Evolutionary conservation across 2,329 filamentous ascomycete genomes (phyloP), one percentile per base, ranked within the genome.

Genomic region (Rasamsonia emersonii): DNA sequence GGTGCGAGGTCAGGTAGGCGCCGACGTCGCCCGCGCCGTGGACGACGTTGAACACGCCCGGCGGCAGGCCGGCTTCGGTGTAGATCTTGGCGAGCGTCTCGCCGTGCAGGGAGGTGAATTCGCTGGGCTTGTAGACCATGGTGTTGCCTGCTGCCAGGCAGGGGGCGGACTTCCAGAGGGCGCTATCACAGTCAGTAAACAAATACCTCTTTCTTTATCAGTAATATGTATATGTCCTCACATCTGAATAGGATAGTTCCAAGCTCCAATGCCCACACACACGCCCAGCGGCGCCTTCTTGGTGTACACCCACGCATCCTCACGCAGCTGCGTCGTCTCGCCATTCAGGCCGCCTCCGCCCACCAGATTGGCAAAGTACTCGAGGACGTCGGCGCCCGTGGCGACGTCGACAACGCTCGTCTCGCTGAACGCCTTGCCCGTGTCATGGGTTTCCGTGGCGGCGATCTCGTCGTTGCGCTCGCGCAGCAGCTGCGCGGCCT

Each of bases 171-270:
- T 93, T 93, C 85, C 85, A 93, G 2, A 93, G 68, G 6, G 85
- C 85, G 44, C 61, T 65, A 28, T n/a, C 9, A 24, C 2, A 36
- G 18, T 18, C 16, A 24, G 11, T 18, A n/a, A 11, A 14, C 19
- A 17, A 24, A 46, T 21, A 44, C 36, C 14, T 20, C 9, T 10
- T 16, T 21, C 9, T 13, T 18, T 15, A 20, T 19, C 6, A 17
- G 1, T 5, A 14, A 13, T 11, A 11, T 8, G 23, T 18, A 33
- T 13, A 13, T 18, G 23, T 13, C 43, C 55, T 36, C 49, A 66
- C 58, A 93, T 93, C 57, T 93, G 85, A 42, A 93, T 82, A 9
- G 86, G 86, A 53, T 93, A 93, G 61, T 93, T 93, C 85, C 85
- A 93, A 9, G 86, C 86, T 34, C 85, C 86, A 44, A 93, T 93